Evolutionary conservation across 2,329 filamentous ascomycete genomes (phyloP).

Genomic region (Cladosporium phlei): DNA sequence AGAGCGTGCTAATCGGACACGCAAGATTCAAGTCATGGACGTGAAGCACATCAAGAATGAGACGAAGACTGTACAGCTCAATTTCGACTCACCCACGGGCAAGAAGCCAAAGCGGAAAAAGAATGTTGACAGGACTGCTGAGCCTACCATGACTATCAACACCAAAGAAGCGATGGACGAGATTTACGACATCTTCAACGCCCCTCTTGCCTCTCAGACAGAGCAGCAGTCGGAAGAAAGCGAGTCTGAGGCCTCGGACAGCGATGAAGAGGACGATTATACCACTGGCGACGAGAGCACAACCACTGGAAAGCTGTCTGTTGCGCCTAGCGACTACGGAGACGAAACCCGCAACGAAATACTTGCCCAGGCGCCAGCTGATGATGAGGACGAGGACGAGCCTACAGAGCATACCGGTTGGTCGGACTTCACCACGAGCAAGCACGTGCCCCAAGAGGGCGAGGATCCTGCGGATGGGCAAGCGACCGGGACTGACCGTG

Average conservation of each 20-base stretch:
- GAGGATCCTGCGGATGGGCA: slow-evolving; percentile 36
- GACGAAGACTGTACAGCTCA: slow-evolving; percentile 83
- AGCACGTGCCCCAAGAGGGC: slow-evolving; percentile 56
- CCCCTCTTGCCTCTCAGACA: slow-evolving; percentile 59
- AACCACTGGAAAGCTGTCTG: slow-evolving; percentile 63
- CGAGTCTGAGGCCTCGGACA: slow-evolving; percentile 49
- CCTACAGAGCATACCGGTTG: slow-evolving; percentile 70
- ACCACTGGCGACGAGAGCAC: slow-evolving; percentile 84
- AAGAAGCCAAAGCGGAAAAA: slow-evolving; percentile 79
- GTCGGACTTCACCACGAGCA: slow-evolving; percentile 78
- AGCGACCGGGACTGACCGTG: slow-evolving; percentile 26
- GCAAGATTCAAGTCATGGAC: slow-evolving; percentile 71
- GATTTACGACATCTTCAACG: slow-evolving; percentile 95
- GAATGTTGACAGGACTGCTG: slow-evolving; percentile 59
- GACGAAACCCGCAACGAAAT: slow-evolving; percentile 56
- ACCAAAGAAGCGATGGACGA: slow-evolving; percentile 94
- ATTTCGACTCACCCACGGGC: slow-evolving; percentile 82
- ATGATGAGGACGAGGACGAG: slow-evolving; percentile 36
- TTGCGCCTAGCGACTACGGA: slow-evolving; percentile 59
- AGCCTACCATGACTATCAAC: slow-evolving; percentile 98
- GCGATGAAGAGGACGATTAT: slow-evolving; percentile 68
- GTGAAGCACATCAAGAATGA: slow-evolving; percentile 66
- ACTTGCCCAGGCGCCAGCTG: slow-evolving; percentile 32
- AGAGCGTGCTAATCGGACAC: slow-evolving; percentile 46
- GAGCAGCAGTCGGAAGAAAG: slow-evolving; percentile 30